Evolutionary conservation across 2,329 filamentous ascomycete species (phyloP).

Genomic region (Graphium sp.): DNA sequence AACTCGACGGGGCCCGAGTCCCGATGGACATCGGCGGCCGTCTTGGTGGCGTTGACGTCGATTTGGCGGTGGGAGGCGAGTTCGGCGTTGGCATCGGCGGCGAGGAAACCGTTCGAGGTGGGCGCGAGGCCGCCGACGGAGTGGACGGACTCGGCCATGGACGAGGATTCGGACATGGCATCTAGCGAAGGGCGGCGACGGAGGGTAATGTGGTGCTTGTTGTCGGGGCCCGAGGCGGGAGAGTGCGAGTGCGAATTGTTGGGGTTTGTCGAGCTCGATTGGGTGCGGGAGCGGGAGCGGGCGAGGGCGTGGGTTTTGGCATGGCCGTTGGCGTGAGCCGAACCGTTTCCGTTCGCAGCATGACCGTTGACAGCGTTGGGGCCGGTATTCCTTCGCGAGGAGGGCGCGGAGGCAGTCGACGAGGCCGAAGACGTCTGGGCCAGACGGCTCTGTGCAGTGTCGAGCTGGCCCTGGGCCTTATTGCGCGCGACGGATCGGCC

Average conservation of each 20-base stretch:
- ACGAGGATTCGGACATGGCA: conserved; percentile 32
- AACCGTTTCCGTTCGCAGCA: too few relatives aligned
- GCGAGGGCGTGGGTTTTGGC: conserved; percentile 11
- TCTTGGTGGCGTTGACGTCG: conserved; percentile 54
- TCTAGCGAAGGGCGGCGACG: conserved; percentile 23
- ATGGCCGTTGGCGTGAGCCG: conserved; percentile 14
- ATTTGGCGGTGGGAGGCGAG: conserved; percentile 41
- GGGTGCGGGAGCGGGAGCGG: not conserved
- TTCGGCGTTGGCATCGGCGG: conserved; percentile 19
- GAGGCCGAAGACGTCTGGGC: conserved; percentile 8
- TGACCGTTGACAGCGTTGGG: too few relatives aligned
- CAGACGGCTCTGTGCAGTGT: conserved; percentile 16
- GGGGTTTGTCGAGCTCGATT: conserved; percentile 2
- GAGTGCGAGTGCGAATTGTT: conserved; percentile 1
- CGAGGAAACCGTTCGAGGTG: conserved; percentile 16
- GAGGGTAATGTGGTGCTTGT: conserved; percentile 5
- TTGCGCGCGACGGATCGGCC: conserved; percentile 19
- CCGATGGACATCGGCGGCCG: conserved; percentile 48
- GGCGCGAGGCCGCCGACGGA: conserved; percentile 16
- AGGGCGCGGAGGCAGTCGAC: conserved; percentile 10
- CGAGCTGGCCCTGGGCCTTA: conserved; percentile 28
- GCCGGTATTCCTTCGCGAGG: conserved; percentile 18
- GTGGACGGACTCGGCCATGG: conserved; percentile 32
- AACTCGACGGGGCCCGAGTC: conserved; percentile 60
- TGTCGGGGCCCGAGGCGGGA: conserved; percentile 3